Evolutionary conservation across 176 grass and related monocot species (phyloP), one percentile per base, ranked within the genome.

Genomic region (Triticum turgidum): DNA sequence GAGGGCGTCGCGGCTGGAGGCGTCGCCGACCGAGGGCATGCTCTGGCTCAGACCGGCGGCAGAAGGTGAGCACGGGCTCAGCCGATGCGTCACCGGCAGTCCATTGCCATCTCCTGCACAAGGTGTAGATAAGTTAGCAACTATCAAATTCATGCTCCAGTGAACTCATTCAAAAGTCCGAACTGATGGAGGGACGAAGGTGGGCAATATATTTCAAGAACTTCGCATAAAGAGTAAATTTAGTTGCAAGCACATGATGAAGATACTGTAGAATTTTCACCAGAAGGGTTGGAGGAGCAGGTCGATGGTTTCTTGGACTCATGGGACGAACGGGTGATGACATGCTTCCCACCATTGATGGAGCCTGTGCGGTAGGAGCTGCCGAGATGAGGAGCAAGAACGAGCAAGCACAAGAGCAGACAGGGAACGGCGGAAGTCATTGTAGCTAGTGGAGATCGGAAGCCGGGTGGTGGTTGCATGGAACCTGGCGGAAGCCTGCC

Each of bases 61-160:
- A 1, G 51, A 5, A 24, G 73, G 30, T 7, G 83, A 85, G 20
- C 83, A 85, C 32, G 27, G 29, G 30, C 83, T 85, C 20, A 85
- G 73, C 44, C 83, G 30, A 63, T 85, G 83, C 8, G 66, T 49
- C 0, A 85, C 3, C 0, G 73, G 13, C 30, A 85, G 62, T 45
- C 1, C 51, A 59, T 59, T 59, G 29, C 3, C 35, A 12, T 4
- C 20, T 37, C 29, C 73, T 77, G 9, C 9, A 5, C 21, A 71
- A 3, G 11, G 7, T 82, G 1, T 20, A 1, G 8, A 49, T 0
- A 42, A 63, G 34, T 10, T 42, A 20, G 52, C 4, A 51, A 51
- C 13, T 52, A 35, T 5, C 34, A 35, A 35, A 35, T 35, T 35
- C 5, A 35, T 35, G 34, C 34, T 35, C 34, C 34, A 35, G 34